phyloP scores from a whole-genome alignment of 2,329 filamentous ascomycete genomes.

The Colletotrichum gigasporum region DNA sequence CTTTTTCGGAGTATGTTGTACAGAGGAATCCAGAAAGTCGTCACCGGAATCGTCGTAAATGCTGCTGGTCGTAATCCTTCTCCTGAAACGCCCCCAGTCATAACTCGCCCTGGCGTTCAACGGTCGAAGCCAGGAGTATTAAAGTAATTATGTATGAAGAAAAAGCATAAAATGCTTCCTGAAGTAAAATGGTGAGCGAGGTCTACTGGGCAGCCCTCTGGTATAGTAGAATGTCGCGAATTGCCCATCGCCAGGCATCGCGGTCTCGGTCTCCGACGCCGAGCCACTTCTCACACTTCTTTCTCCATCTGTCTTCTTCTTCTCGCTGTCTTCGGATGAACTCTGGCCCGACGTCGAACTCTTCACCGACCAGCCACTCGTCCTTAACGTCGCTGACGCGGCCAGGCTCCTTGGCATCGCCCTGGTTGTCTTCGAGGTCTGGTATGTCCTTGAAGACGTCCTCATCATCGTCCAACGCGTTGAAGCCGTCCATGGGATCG shows the following conservation, averaged over 20 bases:
- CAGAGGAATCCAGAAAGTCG: conserved; percentile 31
- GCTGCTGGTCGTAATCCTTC: conserved; percentile 26
- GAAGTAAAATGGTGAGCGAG: conserved; percentile 17
- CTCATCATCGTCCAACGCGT: conserved; percentile 85
- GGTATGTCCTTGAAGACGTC: conserved; percentile 96
- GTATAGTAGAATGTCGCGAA: conserved; percentile 66
- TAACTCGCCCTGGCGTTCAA: conserved; percentile 18
- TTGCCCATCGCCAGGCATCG: conserved; percentile 81
- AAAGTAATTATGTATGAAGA: conserved; percentile 14
- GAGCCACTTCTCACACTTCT: conserved; percentile 89
- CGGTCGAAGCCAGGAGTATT: conserved; percentile 15
- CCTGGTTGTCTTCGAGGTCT: conserved; percentile 79
- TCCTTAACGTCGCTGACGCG: conserved; percentile 72
- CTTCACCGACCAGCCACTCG: conserved; percentile 90
- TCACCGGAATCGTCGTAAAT: conserved; percentile 31
- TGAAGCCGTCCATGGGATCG: conserved; percentile 70
- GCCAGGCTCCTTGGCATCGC: conserved; percentile 57
- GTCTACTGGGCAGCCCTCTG: conserved; percentile 32
- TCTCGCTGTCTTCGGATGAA: conserved; percentile 90
- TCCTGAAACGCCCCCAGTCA: conserved; percentile 25
- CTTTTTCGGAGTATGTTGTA: conserved; percentile 32
- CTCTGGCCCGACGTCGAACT: conserved; percentile 96
- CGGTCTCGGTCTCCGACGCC: conserved; percentile 64
- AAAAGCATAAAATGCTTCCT: conserved; percentile 24
- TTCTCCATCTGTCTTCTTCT: conserved; percentile 91